A percentile compares a stretch with the other conserved stretches of the same genome.
Evolutionary conservation across 495 filamentous ascomycete species (phyloP).

Genomic region (Xylaria flabelliformis): DNA sequence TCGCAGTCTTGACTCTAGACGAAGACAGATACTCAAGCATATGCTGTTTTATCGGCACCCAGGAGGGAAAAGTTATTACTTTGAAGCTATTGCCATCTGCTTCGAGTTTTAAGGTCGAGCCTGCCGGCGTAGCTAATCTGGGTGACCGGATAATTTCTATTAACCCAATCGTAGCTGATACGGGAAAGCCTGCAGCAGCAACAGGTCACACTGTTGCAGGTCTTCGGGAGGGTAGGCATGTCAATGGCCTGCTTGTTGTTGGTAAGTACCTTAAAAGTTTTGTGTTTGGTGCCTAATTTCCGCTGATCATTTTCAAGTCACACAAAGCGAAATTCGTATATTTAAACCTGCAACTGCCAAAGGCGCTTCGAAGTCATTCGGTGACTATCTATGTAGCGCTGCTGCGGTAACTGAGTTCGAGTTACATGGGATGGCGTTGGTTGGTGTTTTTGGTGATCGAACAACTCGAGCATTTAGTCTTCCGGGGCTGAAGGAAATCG

Average conservation of each 20-base stretch:
- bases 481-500: constrained; percentile 85
- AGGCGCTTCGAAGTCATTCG: constrained; percentile 88
- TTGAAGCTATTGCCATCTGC: constrained; percentile 84
- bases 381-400: constrained; percentile 78
- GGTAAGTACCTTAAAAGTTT: constrained; percentile 44
- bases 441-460: constrained; percentile 84
- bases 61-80: constrained; percentile 78
- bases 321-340: constrained; percentile 75
- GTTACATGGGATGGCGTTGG: constrained; percentile 74
- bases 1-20: constrained; percentile 91
- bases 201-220: constrained; percentile 73
- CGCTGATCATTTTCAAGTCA: constrained; percentile 54
- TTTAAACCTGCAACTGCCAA: constrained; percentile 85
- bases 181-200: constrained; percentile 75
- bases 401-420: constrained; percentile 76
- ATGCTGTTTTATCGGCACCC: constrained; percentile 89
- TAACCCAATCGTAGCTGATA: constrained; percentile 76
- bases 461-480: constrained; percentile 80
- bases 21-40: constrained; percentile 95
- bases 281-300: background rate
- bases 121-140: constrained; percentile 68
- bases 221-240: constrained; percentile 70
- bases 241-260: constrained; percentile 71
- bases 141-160: constrained; percentile 78
- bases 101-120: constrained; percentile 74